Conservation (phyloP, 805 yeast genomes). For the Candida arabinofermentans region DNA sequence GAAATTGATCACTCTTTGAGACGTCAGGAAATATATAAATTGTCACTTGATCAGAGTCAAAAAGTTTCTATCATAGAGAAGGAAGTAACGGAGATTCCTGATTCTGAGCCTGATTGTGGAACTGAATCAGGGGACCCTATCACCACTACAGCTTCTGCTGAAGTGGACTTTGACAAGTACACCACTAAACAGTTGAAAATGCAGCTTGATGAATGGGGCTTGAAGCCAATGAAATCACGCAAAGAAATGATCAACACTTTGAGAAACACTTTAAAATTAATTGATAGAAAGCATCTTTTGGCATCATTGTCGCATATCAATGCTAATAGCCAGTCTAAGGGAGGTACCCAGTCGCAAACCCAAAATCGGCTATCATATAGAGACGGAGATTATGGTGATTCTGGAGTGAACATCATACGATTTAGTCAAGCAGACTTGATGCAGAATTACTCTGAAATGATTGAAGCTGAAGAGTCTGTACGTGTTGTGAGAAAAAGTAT, state of each 20-base stretch:
- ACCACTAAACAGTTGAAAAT: constrained; percentile 17
- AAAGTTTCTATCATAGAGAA: neutral
- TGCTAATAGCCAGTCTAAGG: neutral
- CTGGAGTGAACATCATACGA: constrained; percentile 5
- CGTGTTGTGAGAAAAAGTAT: constrained; percentile 8
- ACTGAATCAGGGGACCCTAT: no score
- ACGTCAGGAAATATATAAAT: constrained; percentile 10
- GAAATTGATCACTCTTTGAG: constrained; percentile 12
- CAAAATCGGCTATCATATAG: constrained; percentile 1
- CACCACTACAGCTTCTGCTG: no score
- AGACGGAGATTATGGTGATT: neutral
- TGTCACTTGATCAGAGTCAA: constrained; percentile 4
- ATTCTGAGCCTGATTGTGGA: constrained; percentile 21
- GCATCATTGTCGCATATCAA: constrained; percentile 1
- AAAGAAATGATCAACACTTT: constrained; percentile 32
- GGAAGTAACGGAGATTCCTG: constrained; percentile 11
- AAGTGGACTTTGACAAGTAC: constrained; percentile 13
- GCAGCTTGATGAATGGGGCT: constrained; percentile 33
- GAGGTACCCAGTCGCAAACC: constrained; percentile 6
- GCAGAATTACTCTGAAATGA: constrained; percentile 9
- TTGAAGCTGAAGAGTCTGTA: constrained; percentile 8
- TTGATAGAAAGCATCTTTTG: constrained; percentile 8
- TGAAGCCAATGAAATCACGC: constrained; percentile 34
- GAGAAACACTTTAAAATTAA: constrained; percentile 18
- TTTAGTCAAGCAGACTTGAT: constrained; percentile 15